Evolutionary conservation across 805 yeast genomes (phyloP), one percentile per base, ranked within the genome.

Genomic region (Nakazawaea holstii): DNA sequence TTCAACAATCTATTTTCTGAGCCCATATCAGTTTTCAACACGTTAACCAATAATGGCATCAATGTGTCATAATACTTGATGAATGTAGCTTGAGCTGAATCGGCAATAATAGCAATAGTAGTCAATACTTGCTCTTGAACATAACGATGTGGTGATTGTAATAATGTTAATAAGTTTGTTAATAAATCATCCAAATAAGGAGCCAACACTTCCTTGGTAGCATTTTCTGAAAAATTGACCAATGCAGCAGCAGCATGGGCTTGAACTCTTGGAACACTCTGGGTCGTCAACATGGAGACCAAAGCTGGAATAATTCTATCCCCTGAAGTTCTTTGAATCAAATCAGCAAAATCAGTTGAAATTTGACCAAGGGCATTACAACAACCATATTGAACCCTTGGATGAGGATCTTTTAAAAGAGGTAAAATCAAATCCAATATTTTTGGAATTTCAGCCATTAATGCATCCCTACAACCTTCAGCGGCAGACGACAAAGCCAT

Each of bases 161-260:
- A 73, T 26, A 92, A 70, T 1, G 79, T 82, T 48, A 94, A 72
- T 53, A 94, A 70, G 56, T 87, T 85, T 31, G 80, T 74, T 49
- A 94, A 72, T 57, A 94, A 70, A 55, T 75, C 80, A 63, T 94
- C 99, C 59, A 94, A 73, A 59, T 86, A 91, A n/a, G 98, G 98
- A 59, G 90, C 97, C 56, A 94, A 70, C 9, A 83, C 79, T 52
- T 87, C 95, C 59, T 88, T 86, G 6, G 87, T 70, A 2, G 98
- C 96, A 53, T 86, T 89, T 66, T 94, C 99, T 36, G 92, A 80
- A 63, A 94, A 94, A 64, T 94, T 94, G 40, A 94, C 98, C 58
- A 92, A 73, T 0, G 99, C 99, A 45, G 99, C 99, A 38, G 99
- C 97, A 14, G 97, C 98, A 61, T 94, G 99, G 0, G 97, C 88